Conservation (phyloP, 805 yeast species). For the Lachancea cidri region DNA sequence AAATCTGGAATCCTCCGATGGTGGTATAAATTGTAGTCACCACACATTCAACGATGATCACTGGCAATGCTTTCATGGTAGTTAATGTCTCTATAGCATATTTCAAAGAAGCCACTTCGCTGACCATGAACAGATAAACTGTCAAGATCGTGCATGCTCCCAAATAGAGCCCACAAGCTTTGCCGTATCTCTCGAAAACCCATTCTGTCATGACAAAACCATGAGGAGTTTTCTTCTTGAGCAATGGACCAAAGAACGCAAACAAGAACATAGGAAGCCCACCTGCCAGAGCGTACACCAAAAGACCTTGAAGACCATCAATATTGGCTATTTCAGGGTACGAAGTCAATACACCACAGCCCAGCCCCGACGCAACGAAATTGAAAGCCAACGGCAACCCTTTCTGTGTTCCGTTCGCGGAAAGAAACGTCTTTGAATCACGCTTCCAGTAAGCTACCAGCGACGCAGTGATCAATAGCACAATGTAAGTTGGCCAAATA, state of each 20-base stretch:
- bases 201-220: constrained; percentile 93
- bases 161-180: constrained; percentile 63
- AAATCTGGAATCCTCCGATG: constrained; percentile 83
- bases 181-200: constrained; percentile 82
- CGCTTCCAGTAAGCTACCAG: constrained; percentile 55
- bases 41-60: constrained; percentile 76
- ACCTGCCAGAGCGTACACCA: constrained; percentile 75
- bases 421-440: constrained; percentile 52
- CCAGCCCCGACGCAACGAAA: constrained; percentile 91
- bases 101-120: constrained; percentile 78
- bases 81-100: constrained; percentile 74
- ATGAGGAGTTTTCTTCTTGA: constrained; percentile 73
- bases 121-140: constrained; percentile 79
- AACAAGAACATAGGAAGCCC: constrained; percentile 83
- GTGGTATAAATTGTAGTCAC: constrained; percentile 85
- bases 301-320: constrained; percentile 80
- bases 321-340: constrained; percentile 82
- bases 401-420: constrained; percentile 74
- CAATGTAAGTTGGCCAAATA: constrained; percentile 54
- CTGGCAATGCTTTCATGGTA: constrained; percentile 72
- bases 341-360: constrained; percentile 82
- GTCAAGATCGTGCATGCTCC: constrained; percentile 81
- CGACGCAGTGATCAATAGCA: constrained; percentile 49
- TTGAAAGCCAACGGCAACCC: constrained; percentile 81
- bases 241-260: constrained; percentile 75